These are phyloP conservation scores for Clonostachys rhizophaga DNA, from an alignment of 2,329 filamentous ascomycete species.

Conservation along the genomic window DNA sequence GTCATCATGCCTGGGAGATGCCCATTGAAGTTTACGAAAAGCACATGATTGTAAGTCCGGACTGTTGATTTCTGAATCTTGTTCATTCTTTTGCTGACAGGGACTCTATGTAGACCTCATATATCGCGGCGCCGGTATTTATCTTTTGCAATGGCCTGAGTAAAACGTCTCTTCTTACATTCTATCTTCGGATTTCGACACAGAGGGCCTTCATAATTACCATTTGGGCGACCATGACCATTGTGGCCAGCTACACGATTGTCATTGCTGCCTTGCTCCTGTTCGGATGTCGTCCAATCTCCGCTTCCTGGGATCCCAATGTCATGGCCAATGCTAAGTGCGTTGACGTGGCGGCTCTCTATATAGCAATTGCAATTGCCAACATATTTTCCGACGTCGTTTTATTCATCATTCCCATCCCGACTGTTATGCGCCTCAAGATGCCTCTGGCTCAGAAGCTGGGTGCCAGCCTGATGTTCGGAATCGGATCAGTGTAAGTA, in stretches of 20 bases:
- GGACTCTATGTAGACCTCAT: too few species aligned
- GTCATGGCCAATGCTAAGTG: slow-evolving; percentile 25
- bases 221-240: slow-evolving; percentile 17
- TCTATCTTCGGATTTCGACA: slow-evolving; percentile 29
- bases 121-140: too few species aligned
- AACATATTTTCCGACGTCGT: slow-evolving; percentile 44
- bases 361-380: slow-evolving; percentile 39
- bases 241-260: slow-evolving; percentile 22
- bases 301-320: slow-evolving; percentile 17
- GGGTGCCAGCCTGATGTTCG: slow-evolving; percentile 35
- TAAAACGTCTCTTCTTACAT: slow-evolving; percentile 19
- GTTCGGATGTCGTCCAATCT: slow-evolving; percentile 28
- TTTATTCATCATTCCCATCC: slow-evolving; percentile 37
- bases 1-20: slow-evolving; percentile 18
- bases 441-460: slow-evolving; percentile 40
- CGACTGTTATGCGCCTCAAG: slow-evolving; percentile 28
- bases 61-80: too few species aligned
- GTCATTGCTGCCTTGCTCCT: slow-evolving; percentile 25
- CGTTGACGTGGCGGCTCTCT: slow-evolving; percentile 37
- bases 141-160: too few species aligned
- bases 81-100: too few species aligned
- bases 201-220: slow-evolving; percentile 21
- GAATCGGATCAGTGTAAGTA: slow-evolving; percentile 27
- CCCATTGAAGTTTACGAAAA: slow-evolving; percentile 11
- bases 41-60: slow-evolving; percentile 11